These are phyloP conservation scores for Oryza punctata DNA, from an alignment of 176 grass and related monocot genomes.

Conservation along the genomic window DNA sequence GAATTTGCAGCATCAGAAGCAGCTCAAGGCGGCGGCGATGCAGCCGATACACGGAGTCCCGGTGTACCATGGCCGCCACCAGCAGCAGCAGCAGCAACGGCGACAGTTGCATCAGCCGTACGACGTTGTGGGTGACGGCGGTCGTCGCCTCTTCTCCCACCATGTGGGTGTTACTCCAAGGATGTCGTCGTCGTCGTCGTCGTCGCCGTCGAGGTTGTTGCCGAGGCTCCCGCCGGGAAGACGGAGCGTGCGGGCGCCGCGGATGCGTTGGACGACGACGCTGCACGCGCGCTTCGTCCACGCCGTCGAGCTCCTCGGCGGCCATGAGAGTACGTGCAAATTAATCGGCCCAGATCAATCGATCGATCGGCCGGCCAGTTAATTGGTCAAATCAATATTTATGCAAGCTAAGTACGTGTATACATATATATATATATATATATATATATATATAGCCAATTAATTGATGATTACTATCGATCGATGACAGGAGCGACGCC, in stretches of 20 bases:
- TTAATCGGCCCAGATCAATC: not conserved
- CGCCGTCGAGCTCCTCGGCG: constrained; percentile 41
- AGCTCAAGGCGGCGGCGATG: not conserved
- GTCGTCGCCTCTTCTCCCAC: not conserved
- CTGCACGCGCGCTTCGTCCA: constrained; percentile 45
- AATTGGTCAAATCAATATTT: not conserved
- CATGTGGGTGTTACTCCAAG: not conserved
- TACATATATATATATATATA: too few species aligned
- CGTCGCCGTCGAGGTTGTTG: not conserved
- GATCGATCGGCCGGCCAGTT: not conserved
- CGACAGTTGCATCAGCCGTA: not conserved
- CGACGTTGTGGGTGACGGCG: not conserved
- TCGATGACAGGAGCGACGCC: constrained; percentile 31
- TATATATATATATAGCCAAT: not conserved
- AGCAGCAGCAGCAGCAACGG: not conserved
- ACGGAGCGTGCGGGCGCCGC: constrained; percentile 29
- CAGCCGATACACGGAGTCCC: constrained; percentile 36
- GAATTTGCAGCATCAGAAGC: not conserved
- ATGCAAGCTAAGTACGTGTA: too few species aligned
- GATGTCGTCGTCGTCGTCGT: not conserved
- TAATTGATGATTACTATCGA: not conserved
- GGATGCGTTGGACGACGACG: constrained; percentile 48
- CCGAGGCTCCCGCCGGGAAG: constrained; percentile 18
- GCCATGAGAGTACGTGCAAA: constrained; percentile 33
- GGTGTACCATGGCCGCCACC: constrained; percentile 1